A percentile compares a stretch with the other conserved stretches of the same genome.
Evolutionary conservation across 176 grass and related monocot genomes (phyloP).

Genomic region (Oryza australiensis): DNA sequence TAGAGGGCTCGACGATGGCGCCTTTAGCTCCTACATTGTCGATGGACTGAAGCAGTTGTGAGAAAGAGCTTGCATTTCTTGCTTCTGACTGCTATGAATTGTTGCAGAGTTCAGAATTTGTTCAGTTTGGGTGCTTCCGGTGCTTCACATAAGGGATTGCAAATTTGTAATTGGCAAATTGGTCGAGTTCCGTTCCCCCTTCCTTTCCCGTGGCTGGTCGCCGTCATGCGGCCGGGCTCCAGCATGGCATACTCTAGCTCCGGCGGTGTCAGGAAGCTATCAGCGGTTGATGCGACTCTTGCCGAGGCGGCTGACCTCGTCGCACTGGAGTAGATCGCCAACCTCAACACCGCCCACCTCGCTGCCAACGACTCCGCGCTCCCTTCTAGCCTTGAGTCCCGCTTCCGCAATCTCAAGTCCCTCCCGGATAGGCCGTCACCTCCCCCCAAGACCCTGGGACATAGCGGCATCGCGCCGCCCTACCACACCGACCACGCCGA

Average conservation of each 20-base stretch:
- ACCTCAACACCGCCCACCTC: slow-evolving; percentile 80
- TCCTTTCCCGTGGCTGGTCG: slow-evolving; percentile 4
- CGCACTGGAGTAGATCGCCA: slow-evolving; percentile 70
- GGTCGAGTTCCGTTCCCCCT: too few species aligned
- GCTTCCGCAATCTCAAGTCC: slow-evolving; percentile 90
- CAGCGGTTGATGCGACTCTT: slow-evolving; percentile 65
- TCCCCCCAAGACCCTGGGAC: not conserved
- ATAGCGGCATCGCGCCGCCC: slow-evolving; percentile 35
- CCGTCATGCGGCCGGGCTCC: not conserved
- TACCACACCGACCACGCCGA: not conserved
- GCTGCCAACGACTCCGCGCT: slow-evolving; percentile 46
- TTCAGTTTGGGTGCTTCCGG: too few species aligned
- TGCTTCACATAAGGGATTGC: too few species aligned
- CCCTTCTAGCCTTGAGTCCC: slow-evolving; percentile 60
- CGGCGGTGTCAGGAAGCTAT: slow-evolving; percentile 16
- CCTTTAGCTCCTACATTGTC: too few species aligned
- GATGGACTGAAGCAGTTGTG: too few species aligned
- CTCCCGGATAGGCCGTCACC: slow-evolving; percentile 3
- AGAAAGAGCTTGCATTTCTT: too few species aligned
- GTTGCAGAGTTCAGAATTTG: too few species aligned
- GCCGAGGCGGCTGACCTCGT: slow-evolving; percentile 61
- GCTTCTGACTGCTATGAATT: too few species aligned
- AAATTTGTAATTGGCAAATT: too few species aligned
- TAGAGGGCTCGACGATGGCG: too few species aligned
- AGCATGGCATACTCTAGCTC: slow-evolving; percentile 42